phyloP scores from a whole-genome alignment of 129 eudicot species.

The Calendula officinalis region DNA sequence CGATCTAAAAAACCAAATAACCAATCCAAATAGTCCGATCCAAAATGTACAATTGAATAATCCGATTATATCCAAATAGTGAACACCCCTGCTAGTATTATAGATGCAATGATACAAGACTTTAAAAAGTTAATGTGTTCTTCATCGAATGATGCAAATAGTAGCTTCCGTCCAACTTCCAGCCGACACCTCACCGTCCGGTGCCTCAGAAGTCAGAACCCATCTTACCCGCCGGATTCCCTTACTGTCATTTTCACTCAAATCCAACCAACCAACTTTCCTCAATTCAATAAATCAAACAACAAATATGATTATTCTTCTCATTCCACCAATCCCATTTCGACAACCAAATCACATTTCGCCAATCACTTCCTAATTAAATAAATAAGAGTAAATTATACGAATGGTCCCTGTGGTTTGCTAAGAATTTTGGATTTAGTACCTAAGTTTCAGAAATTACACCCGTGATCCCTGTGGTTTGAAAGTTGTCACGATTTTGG shows the following conservation, averaged over 20 bases:
- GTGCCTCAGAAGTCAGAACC: slow-evolving; percentile 15
- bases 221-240: slow-evolving; percentile 20
- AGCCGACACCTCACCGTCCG: slow-evolving; percentile 23
- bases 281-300: background rate
- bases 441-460: too few species aligned
- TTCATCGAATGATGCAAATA: slow-evolving; percentile 17
- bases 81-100: too few species aligned
- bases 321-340: slow-evolving; percentile 19
- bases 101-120: too few species aligned
- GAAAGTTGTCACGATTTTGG: too few species aligned
- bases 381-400: too few species aligned
- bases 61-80: too few species aligned
- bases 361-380: slow-evolving; percentile 18
- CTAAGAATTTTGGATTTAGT: too few species aligned
- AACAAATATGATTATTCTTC: background rate
- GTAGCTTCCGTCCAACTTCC: slow-evolving; percentile 23
- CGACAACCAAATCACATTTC: slow-evolving; percentile 19
- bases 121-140: slow-evolving; percentile 1
- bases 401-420: too few species aligned
- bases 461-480: too few species aligned
- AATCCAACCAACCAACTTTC: slow-evolving; percentile 6
- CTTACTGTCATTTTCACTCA: slow-evolving; percentile 11
- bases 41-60: too few species aligned
- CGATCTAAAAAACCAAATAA: too few species aligned
- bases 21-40: too few species aligned